Evolutionary conservation across 352 stramenopile genomes (phyloP).

Genomic region (Phytophthora pinifolia): DNA sequence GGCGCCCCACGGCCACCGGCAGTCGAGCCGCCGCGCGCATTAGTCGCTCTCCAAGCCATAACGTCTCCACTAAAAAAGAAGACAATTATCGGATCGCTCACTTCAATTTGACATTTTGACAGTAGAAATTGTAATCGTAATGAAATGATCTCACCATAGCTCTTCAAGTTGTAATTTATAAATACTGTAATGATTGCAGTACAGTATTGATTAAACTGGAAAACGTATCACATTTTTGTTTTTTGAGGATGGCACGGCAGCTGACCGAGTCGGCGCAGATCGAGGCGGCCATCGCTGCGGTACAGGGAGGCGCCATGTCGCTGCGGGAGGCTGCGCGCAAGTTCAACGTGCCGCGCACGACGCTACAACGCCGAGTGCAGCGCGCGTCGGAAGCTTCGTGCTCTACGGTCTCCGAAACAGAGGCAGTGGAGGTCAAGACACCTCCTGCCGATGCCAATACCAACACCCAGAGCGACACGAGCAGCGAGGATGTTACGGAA

Average conservation of each 20-base stretch:
- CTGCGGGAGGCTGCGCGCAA: constrained; percentile 73
- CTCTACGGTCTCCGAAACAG: constrained; percentile 6
- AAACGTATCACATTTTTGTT: neutral
- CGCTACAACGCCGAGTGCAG: constrained; percentile 70
- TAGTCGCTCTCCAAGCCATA: constrained; percentile 38
- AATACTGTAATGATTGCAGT: too few species aligned
- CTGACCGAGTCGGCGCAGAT: constrained; percentile 22
- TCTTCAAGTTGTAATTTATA: too few species aligned
- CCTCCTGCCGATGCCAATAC: constrained; percentile 5
- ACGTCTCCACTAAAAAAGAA: constrained; percentile 13
- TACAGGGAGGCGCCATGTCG: constrained; percentile 57
- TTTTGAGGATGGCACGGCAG: constrained; percentile 23
- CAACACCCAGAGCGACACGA: constrained; percentile 23
- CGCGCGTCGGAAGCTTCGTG: constrained; percentile 13
- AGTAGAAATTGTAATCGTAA: too few species aligned
- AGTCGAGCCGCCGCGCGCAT: constrained; percentile 8
- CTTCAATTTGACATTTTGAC: too few species aligned
- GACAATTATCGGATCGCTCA: constrained; percentile 14
- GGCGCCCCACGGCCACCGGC: constrained; percentile 11
- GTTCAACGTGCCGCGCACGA: constrained; percentile 70
- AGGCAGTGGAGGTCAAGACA: constrained; percentile 5
- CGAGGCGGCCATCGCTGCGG: constrained; percentile 62
- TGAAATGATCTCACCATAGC: too few species aligned
- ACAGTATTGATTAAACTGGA: too few species aligned
- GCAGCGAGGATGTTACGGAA: constrained; percentile 16